Percentiles rank a stretch among this genome's conserved stretches.
Evolutionary conservation across 75 land plant species (phyloP).

Genomic region (Pinus albicaulis): DNA sequence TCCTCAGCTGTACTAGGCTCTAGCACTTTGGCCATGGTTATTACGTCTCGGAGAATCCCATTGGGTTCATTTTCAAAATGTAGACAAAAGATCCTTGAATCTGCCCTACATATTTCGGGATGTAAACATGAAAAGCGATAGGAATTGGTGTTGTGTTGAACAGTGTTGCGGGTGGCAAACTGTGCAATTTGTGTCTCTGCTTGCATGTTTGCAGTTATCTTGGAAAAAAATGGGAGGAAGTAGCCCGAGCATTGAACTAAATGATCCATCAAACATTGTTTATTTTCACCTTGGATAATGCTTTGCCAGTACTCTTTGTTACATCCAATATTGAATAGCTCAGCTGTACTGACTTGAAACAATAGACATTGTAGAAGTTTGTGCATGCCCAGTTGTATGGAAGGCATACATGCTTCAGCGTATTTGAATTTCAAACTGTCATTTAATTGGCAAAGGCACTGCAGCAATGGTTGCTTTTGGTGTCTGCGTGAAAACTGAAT

Average conservation of each 20-base stretch:
- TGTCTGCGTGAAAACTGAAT: too few species aligned
- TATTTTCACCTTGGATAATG: too few species aligned
- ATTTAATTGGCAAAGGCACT: too few species aligned
- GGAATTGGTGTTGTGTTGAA: not conserved
- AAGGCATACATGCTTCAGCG: too few species aligned
- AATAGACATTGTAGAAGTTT: not conserved
- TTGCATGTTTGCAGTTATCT: not conserved
- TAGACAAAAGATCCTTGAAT: not conserved
- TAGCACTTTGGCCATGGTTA: not conserved
- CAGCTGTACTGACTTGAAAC: not conserved
- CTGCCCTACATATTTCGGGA: not conserved
- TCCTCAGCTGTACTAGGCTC: not conserved
- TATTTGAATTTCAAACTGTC: too few species aligned
- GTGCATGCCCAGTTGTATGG: not conserved
- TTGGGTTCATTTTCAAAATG: not conserved
- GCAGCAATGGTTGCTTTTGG: too few species aligned
- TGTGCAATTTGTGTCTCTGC: not conserved
- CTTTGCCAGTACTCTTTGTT: too few species aligned
- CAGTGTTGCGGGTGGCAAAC: not conserved
- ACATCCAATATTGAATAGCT: not conserved
- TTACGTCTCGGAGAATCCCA: too few species aligned
- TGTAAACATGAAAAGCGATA: not conserved
- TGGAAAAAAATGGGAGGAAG: not conserved
- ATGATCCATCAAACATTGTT: too few species aligned
- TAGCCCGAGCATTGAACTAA: not conserved